Base-by-base conservation (phyloP, 768 basidiomycete species). In the Cantharellus cinnabarinus region DNA sequence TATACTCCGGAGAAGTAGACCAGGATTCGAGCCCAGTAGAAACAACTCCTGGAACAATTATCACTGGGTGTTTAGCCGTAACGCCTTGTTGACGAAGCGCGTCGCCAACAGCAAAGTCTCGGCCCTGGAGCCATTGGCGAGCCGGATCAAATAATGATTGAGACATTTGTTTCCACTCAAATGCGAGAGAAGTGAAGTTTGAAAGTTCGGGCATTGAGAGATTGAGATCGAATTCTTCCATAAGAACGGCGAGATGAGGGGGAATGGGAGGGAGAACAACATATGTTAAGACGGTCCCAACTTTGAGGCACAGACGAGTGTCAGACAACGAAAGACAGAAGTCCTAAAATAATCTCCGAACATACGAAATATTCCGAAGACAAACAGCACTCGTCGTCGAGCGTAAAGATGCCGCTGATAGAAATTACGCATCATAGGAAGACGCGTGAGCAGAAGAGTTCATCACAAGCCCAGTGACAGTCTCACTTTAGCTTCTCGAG, bases 11-110 rank as follows among this genome's bases (percentile, higher is more conserved):
- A 3, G 79, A 75, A 0, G 94, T 94, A 3, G 87, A 84, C 94
- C 95, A 99, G 4, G 87, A 90, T 67, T 97, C 93, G 60, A 97
- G 72, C 3, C 85, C 83, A 0, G 90, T 93, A 1, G 88, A 90
- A 42, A 93, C 81, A 56, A 94, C 83, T 1, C 90, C 90, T 3
- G 91, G 90, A 35, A 93, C 77, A n/a, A 95, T 72, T 2, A 94
- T 75, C 7, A 93, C 78, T 0, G 91, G 90, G 67, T 86, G 75
- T 58, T 82, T 70, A 3, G 87, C 88, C 57, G 71, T 73, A 50
- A 69, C 56, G 3, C 68, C 70, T 38, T 65, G 56, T 39, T 57
- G 64, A 5, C 63, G 51, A 37, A 70, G 54, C 15, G 65, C 60
- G 41, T 67, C 62, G 41, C 86, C 87, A 2, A 82, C 83, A 65